phyloP scores from a whole-genome alignment of 805 yeast species.

The Hanseniaspora valbyensis region DNA sequence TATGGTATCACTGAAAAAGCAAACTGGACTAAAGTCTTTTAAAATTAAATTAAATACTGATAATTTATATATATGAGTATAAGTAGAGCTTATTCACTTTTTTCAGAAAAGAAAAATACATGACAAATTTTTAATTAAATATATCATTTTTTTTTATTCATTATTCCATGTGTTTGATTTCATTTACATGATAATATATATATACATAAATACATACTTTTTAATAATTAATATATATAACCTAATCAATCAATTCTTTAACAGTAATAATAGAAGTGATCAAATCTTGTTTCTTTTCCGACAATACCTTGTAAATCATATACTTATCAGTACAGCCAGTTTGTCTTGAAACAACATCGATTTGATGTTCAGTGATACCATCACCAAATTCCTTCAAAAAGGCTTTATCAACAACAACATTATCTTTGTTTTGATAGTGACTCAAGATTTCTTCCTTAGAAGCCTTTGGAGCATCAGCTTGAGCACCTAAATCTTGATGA shows the following conservation, averaged over 20 bases:
- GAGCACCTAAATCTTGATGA: constrained; percentile 9
- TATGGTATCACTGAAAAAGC: constrained; percentile 70
- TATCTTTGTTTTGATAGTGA: constrained; percentile 1
- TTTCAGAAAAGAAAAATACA: no score
- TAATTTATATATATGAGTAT: background rate
- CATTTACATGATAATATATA: background rate
- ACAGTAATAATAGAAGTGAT: constrained; percentile 8
- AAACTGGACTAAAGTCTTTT: constrained; percentile 36
- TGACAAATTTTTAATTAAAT: background rate
- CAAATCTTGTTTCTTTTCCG: constrained; percentile 13
- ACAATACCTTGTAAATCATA: constrained; percentile 9
- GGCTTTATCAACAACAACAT: constrained; percentile 7
- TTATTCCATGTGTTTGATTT: background rate
- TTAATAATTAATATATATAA: background rate
- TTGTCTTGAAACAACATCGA: constrained; percentile 12
- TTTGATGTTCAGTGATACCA: constrained; percentile 12
- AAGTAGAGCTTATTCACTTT: background rate
- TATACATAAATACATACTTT: background rate
- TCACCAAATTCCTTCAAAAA: constrained; percentile 11
- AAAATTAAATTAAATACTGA: background rate
- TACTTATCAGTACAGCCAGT: constrained; percentile 13
- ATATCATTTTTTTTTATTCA: background rate
- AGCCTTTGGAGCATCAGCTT: constrained; percentile 12
- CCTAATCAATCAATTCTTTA: constrained; percentile 1
- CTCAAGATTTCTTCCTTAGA: constrained; percentile 5